Evolutionary conservation across 768 basidiomycete species (phyloP).

Genomic region (Bullera alba): DNA sequence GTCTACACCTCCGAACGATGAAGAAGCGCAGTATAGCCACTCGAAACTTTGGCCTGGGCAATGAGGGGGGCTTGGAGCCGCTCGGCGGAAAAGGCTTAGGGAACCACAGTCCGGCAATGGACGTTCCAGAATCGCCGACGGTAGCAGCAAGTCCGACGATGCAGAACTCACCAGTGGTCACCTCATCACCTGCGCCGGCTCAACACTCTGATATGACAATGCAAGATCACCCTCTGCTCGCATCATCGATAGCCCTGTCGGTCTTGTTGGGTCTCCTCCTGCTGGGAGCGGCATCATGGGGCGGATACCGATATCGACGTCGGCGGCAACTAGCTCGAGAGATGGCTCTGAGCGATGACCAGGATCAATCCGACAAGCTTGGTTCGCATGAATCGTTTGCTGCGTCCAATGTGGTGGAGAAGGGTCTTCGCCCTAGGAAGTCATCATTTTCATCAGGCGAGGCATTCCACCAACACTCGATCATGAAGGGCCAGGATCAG

Average conservation of each 20-base stretch:
- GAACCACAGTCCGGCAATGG: neutral
- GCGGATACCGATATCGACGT: conserved; percentile 14
- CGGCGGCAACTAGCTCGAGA: conserved; percentile 2
- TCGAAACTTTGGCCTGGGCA: conserved; percentile 5
- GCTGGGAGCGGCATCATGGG: conserved; percentile 21
- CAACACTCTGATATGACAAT: neutral
- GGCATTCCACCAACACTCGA: neutral
- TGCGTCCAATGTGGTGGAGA: conserved; percentile 16
- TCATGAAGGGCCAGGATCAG: neutral
- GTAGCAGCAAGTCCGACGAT: conserved; percentile 12
- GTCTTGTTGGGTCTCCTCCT: conserved; percentile 19
- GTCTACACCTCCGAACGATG: conserved; percentile 11
- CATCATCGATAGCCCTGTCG: conserved; percentile 16
- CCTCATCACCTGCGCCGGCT: too few relatives aligned
- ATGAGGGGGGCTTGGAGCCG: neutral
- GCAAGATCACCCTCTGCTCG: conserved; percentile 7
- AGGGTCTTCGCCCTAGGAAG: conserved; percentile 11
- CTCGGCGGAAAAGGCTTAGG: neutral
- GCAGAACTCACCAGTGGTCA: neutral
- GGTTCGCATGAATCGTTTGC: conserved; percentile 17
- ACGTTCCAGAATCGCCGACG: conserved; percentile 4
- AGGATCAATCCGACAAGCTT: too few relatives aligned
- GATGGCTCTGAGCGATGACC: too few relatives aligned
- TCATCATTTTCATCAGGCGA: neutral
- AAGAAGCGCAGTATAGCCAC: neutral